Base-by-base conservation (phyloP, 345 rosid species). In the Boechera stricta region DNA sequence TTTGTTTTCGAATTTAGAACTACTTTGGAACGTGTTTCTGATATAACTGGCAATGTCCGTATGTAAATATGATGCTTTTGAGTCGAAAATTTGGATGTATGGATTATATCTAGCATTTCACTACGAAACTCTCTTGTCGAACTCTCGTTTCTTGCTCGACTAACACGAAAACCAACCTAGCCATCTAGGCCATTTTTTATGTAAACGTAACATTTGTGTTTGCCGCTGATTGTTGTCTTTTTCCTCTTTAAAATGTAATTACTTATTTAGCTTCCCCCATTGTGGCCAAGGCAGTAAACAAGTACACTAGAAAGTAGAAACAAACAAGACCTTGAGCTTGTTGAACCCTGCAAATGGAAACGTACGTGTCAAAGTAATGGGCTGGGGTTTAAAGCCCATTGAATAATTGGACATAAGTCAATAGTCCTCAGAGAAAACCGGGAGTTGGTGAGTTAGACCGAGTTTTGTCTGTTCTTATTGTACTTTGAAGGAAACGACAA, bases 361-460 rank as follows among this genome's bases (percentile, higher is more conserved):
- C 28, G 11, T 55, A 16, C 3, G 33, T 44, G 18, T 44, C 3
- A 32, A 12, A 44, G 5, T 3, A 71, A 28, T 47, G 66, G 45
- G 38, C 29, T 73, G 53, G 61, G 44, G 54, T 73, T 52, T 2
- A 63, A 16, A 67, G 21, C 70, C 69, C 44, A 52, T 16, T 5
- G 63, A 55, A 0, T 41, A 31, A 0, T 9, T 31, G 31, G 24
- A 35, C 13, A 62, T 8, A 61, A 61, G 18, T 39, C 42, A 18
- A 41, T 7, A 18, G 13, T 16, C 5, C 1, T 13, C 1, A 63
- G 7, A 42, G 10, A 42, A 73, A 42, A 73, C 64, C 31, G 70
- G 77, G 45, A 13, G 51, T 61, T 71, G 58, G 75, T 63, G 51
- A 64, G 26, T 12, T 49, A 59, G 26, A 59, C 79, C 63, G 74